Evolutionary conservation across 2,329 filamentous ascomycete genomes (phyloP).

Genomic region (Scorias spongiosa): DNA sequence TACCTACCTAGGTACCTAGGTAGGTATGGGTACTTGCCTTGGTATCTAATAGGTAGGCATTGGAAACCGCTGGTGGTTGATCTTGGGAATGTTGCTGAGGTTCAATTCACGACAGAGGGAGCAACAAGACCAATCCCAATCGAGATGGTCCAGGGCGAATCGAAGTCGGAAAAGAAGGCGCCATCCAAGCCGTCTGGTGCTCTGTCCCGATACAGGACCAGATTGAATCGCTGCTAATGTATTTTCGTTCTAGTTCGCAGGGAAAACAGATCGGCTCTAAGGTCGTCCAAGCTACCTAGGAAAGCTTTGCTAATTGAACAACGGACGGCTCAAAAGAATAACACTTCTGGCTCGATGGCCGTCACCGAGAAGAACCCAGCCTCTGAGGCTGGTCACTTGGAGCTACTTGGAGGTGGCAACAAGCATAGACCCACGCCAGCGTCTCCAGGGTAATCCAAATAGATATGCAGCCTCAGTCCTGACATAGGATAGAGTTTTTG

Average conservation of each 20-base stretch:
- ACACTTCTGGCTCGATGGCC: constrained; percentile 44
- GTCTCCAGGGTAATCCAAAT: constrained; percentile 12
- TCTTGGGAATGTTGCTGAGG: no score
- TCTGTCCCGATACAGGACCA: not conserved
- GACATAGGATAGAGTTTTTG: no score
- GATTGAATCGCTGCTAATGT: not conserved
- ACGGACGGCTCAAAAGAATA: constrained; percentile 50
- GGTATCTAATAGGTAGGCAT: no score
- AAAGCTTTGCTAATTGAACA: constrained; percentile 45
- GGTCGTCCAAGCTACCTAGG: constrained; percentile 51
- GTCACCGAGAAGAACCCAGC: constrained; percentile 55
- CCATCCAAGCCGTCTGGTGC: not conserved
- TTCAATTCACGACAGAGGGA: no score
- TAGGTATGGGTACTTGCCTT: no score
- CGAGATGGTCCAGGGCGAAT: not conserved
- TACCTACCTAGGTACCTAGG: no score
- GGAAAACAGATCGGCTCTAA: constrained; percentile 34
- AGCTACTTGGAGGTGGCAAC: constrained; percentile 52
- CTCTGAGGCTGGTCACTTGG: constrained; percentile 53
- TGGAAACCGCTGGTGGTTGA: no score
- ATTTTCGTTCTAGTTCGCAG: constrained; percentile 9
- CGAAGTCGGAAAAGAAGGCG: not conserved
- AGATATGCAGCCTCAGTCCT: no score
- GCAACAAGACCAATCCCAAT: no score
- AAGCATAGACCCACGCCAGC: constrained; percentile 30